phyloP scores from a whole-genome alignment of 2,329 filamentous ascomycete species.

The Phialophora expanda region DNA sequence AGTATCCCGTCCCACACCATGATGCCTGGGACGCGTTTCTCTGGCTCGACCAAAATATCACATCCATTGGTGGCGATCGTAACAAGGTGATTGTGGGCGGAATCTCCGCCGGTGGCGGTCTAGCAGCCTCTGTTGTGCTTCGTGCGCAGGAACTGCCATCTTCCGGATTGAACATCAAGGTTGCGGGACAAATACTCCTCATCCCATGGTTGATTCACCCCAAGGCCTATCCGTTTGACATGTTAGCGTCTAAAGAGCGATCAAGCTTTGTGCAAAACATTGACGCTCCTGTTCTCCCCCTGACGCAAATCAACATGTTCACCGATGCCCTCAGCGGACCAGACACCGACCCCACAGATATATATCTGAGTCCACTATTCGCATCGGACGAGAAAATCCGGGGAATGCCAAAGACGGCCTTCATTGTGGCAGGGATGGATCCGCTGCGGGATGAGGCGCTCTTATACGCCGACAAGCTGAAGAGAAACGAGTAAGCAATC shows the following conservation, averaged over 20 bases:
- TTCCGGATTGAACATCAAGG: background rate
- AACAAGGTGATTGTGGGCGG: background rate
- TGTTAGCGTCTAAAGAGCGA: background rate
- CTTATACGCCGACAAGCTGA: background rate
- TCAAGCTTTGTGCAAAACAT: background rate
- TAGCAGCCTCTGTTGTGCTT: background rate
- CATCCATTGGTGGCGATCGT: background rate
- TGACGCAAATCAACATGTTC: background rate
- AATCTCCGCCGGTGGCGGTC: conserved; percentile 5
- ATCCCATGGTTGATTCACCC: conserved; percentile 4
- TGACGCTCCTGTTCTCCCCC: background rate
- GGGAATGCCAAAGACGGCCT: background rate
- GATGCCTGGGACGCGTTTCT: conserved; percentile 4
- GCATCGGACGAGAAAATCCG: background rate
- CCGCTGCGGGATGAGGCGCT: background rate
- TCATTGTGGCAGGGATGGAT: background rate
- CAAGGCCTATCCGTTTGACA: background rate
- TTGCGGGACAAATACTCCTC: background rate
- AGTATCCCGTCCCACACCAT: background rate
- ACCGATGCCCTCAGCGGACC: background rate
- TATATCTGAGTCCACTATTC: background rate
- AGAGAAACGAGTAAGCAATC: background rate
- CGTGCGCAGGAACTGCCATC: background rate
- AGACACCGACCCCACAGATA: background rate
- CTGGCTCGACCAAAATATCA: background rate